A percentile compares a stretch with the other conserved stretches of the same genome.
Conservation (phyloP, 1,139 yeast species). For the Scheffersomyces titani region DNA sequence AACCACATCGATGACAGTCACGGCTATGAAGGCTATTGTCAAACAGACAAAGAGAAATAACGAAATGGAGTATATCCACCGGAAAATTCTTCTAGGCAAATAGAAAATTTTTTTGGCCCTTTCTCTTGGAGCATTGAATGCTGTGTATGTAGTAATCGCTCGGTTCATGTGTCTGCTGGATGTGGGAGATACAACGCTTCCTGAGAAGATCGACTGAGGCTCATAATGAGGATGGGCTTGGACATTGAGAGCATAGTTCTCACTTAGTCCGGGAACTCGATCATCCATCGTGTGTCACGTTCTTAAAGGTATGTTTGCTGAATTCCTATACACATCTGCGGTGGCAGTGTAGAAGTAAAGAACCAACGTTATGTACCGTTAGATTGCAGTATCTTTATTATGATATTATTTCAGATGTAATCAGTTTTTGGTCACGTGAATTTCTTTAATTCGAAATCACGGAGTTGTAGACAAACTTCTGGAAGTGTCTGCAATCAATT, state of each 20-base stretch:
- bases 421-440: not conserved
- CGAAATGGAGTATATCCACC: constrained; percentile 60
- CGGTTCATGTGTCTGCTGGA: not conserved
- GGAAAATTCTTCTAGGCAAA: constrained; percentile 39
- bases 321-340: not conserved
- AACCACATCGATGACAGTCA: constrained; percentile 75
- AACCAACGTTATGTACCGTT: too few relatives aligned
- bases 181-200: not conserved
- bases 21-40: constrained; percentile 58
- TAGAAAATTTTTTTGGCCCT: constrained; percentile 13
- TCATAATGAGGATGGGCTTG: not conserved
- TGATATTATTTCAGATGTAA: not conserved
- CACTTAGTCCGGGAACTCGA: not conserved
- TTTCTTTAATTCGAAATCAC: not conserved
- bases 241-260: not conserved
- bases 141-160: constrained; percentile 5
- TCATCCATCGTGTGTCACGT: not conserved
- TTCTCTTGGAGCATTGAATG: constrained; percentile 6
- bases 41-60: constrained; percentile 48
- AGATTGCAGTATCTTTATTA: not conserved
- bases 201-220: not conserved
- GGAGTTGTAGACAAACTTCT: too few relatives aligned
- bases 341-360: not conserved
- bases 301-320: not conserved
- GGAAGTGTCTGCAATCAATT: too few relatives aligned